Percentiles rank a stretch among this genome's conserved stretches.
Conservation (phyloP, 768 basidiomycete species). For the Leccinum barrowsii region DNA sequence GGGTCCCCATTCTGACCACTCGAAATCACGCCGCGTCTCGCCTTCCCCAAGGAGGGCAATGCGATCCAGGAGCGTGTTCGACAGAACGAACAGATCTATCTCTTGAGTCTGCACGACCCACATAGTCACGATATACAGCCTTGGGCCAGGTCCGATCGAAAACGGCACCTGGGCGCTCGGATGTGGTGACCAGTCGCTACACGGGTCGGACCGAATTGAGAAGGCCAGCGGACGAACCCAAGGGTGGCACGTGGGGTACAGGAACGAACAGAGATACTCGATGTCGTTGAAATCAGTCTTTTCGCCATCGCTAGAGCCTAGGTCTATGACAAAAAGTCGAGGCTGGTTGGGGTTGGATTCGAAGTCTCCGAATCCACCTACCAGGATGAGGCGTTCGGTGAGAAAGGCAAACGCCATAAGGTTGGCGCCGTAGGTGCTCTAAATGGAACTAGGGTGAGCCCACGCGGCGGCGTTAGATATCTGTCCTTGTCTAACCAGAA, state of each 20-base stretch:
- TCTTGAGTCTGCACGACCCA: constrained; percentile 32
- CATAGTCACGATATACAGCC: constrained; percentile 47
- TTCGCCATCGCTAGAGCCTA: constrained; percentile 31
- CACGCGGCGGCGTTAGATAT: background rate
- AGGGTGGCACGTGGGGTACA: constrained; percentile 37
- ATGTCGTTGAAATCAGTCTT: constrained; percentile 29
- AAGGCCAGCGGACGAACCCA: constrained; percentile 32
- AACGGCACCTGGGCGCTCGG: constrained; percentile 42
- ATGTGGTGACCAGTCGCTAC: constrained; percentile 42
- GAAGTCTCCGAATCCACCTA: constrained; percentile 27
- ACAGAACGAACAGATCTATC: constrained; percentile 43
- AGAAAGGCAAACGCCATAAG: constrained; percentile 43
- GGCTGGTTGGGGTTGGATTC: constrained; percentile 23
- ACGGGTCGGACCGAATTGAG: constrained; percentile 52
- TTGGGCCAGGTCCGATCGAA: constrained; percentile 37
- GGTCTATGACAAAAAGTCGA: constrained; percentile 39
- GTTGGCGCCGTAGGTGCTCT: constrained; percentile 30
- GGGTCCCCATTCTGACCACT: constrained; percentile 55
- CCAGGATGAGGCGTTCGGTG: constrained; percentile 38
- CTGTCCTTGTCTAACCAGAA: constrained; percentile 41
- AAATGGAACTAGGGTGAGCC: background rate
- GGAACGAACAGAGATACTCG: constrained; percentile 37
- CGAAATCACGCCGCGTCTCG: constrained; percentile 22
- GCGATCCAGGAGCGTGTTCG: constrained; percentile 32
- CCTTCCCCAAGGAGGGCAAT: constrained; percentile 18